Conservation (phyloP, 1,139 yeast genomes). For the Taiozyma sp. region DNA sequence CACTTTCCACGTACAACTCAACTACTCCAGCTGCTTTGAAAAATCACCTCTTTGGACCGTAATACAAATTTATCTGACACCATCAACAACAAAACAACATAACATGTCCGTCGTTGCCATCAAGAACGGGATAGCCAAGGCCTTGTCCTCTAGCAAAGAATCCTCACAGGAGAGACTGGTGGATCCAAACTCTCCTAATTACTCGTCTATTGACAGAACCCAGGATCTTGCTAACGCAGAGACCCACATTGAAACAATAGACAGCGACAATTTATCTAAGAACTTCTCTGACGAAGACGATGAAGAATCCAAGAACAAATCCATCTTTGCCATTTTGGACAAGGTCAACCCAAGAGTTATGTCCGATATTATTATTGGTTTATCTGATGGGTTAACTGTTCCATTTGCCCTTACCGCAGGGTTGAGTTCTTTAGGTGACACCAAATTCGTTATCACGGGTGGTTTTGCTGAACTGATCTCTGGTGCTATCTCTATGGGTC, state of each 20-base stretch:
- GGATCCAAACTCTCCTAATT: conserved; percentile 10
- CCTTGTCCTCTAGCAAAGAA: conserved; percentile 9
- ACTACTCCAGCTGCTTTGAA: not conserved
- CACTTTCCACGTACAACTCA: not conserved
- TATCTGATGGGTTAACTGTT: conserved; percentile 78
- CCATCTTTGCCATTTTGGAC: conserved; percentile 23
- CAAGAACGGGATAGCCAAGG: conserved; percentile 28
- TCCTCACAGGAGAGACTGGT: conserved; percentile 17
- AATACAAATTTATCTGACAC: not conserved
- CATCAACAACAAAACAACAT: not conserved
- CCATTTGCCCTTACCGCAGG: conserved; percentile 87
- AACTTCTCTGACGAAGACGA: conserved; percentile 5
- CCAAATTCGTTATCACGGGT: conserved; percentile 75
- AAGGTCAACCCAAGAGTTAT: conserved; percentile 63
- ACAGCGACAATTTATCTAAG: conserved; percentile 3
- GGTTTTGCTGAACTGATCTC: conserved; percentile 82
- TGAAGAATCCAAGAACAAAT: conserved; percentile 3
- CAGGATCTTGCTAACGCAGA: conserved; percentile 9
- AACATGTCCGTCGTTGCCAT: conserved; percentile 32
- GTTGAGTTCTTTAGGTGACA: conserved; percentile 68
- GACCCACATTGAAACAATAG: conserved; percentile 3
- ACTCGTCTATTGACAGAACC: conserved; percentile 11
- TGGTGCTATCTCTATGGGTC: conserved; percentile 84
- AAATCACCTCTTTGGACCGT: not conserved
- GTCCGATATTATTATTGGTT: conserved; percentile 76